Base-by-base conservation (phyloP, 805 yeast genomes). In the Starmerella floris region DNA sequence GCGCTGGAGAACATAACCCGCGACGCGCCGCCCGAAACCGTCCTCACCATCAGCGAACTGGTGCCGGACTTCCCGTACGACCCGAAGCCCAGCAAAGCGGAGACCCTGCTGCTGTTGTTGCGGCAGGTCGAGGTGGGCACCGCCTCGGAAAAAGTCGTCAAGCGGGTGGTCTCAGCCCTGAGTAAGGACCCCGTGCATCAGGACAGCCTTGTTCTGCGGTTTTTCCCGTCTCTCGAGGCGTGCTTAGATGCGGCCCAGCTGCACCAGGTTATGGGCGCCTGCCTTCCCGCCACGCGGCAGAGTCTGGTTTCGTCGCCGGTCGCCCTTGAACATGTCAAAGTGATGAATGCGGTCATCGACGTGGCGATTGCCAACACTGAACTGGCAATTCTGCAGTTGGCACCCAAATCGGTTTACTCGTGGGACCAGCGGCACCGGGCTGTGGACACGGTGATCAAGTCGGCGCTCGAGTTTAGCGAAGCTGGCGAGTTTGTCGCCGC, bases 371-470 rank as follows among this genome's bases (percentile, higher is more conserved):
- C 20, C 9, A 19, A 21, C 15, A 5, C 15, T 2, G 51, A 49
- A 25, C 16, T 49, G 16, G 39, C 20, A 5, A 32, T 38, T 2
- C 31, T 49, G 25, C 8, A 5, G 5, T 3, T 10, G 6, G 8
- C 47, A 5, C 52, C 50, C n/a, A 49, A 41, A 21, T 22, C n/a
- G 20, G 42, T 47, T 1, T 41, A 22, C 23, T 25, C 35, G 3
- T 49, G 52, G 52, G 33, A 37, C 17, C 46, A 48, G 30, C 32
- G 51, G 13, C 52, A 49, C 25, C 21, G 32, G 2, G 37, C 39
- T 5, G 48, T 47, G 2, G 35, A 21, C 11, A 20, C 19, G 20
- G 39, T 45, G 3, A 21, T 47, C 16, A 21, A 35, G 16, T n/a
- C n/a, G n/a, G 16, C 3, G 10, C n/a, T 3, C 15, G 32, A 10